These are phyloP conservation scores for Linnemannia elongata DNA, from an alignment of 192 early-diverging fungal genomes.

Conservation along the genomic window DNA sequence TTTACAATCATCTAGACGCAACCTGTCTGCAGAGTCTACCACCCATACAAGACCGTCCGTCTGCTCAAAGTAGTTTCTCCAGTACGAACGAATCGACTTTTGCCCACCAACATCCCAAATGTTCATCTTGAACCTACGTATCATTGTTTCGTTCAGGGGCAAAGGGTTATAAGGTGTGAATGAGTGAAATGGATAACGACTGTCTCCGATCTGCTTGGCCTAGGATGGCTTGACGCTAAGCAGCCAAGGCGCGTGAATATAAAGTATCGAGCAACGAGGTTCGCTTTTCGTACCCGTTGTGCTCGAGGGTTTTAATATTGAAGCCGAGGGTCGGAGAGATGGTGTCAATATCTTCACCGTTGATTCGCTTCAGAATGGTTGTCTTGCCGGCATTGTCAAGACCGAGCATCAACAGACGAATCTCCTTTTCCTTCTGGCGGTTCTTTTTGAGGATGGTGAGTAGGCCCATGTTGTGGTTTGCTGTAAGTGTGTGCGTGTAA, in stretches of 20 bases:
- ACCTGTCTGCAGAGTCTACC: slow-evolving; percentile 92
- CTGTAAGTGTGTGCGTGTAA: background rate
- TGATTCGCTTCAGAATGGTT: slow-evolving; percentile 95
- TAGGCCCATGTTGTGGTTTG: slow-evolving; percentile 81
- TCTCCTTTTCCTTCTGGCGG: slow-evolving; percentile 92
- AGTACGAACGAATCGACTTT: slow-evolving; percentile 96
- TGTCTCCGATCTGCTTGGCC: background rate
- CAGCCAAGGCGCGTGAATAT: background rate
- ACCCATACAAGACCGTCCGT: slow-evolving; percentile 99
- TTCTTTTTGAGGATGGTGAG: slow-evolving; percentile 95
- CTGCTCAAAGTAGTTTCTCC: slow-evolving; percentile 99
- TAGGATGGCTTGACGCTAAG: too few relatives aligned
- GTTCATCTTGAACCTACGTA: slow-evolving; percentile 82
- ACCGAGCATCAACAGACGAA: slow-evolving; percentile 94
- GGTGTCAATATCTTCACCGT: slow-evolving; percentile 90
- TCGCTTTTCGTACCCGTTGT: slow-evolving; percentile 68
- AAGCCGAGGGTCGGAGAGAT: slow-evolving; percentile 98
- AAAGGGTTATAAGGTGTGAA: background rate
- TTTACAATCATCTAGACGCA: slow-evolving; percentile 84
- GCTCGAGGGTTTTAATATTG: slow-evolving; percentile 95
- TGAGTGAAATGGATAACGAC: background rate
- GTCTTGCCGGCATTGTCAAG: slow-evolving; percentile 99
- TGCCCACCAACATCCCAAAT: slow-evolving; percentile 99
- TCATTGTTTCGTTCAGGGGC: background rate
- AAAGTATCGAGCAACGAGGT: background rate